Evolutionary conservation across 305 asterid genomes (phyloP).

Genomic region (Petunia hybrid): DNA sequence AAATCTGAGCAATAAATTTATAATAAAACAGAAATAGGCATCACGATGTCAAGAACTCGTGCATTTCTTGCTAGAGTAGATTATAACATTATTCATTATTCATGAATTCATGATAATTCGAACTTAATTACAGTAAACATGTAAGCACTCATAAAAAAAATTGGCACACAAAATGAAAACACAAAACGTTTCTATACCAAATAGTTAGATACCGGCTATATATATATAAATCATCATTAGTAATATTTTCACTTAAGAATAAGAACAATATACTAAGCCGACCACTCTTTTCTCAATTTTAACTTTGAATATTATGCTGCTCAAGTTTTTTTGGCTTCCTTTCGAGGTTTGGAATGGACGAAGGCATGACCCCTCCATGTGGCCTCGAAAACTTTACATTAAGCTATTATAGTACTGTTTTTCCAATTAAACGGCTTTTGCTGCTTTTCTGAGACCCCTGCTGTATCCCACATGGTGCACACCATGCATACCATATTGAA

Average conservation of each 20-base stretch:
- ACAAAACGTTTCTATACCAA: no score
- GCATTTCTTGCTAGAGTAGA: no score
- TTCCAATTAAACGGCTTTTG: not conserved
- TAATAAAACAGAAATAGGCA: not conserved
- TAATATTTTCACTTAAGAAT: no score
- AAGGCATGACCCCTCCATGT: conserved; percentile 26
- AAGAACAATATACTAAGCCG: not conserved
- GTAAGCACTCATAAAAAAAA: not conserved
- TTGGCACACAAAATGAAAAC: no score
- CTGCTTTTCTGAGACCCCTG: not conserved
- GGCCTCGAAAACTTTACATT: not conserved
- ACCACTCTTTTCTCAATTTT: not conserved
- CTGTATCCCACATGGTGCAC: conserved; percentile 24
- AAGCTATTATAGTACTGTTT: not conserved
- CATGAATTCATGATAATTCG: not conserved
- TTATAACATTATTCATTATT: no score
- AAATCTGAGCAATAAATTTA: not conserved
- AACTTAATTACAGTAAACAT: not conserved
- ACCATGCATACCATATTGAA: not conserved
- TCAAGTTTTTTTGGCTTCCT: not conserved
- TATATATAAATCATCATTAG: no score
- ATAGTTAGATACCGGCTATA: no score
- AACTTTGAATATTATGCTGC: not conserved
- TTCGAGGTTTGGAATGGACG: conserved; percentile 7
- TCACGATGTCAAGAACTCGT: not conserved